Percentiles rank a stretch among this genome's conserved stretches.
Conservation (phyloP, 116 monocot genomes). For the Thalassia testudinum region DNA sequence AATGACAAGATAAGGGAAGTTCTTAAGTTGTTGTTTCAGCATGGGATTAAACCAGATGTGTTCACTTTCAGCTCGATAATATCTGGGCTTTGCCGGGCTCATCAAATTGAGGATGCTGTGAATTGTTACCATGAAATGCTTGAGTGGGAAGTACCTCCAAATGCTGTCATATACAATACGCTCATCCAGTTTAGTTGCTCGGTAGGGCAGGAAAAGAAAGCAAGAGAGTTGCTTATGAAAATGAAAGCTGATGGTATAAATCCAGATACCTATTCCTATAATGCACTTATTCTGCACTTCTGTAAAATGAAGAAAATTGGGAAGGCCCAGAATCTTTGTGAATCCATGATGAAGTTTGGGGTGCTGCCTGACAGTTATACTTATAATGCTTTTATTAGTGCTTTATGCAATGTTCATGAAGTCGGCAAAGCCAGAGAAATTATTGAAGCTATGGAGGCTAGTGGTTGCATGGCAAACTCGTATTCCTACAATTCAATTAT, state of each 20-base stretch:
- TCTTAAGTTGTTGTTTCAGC: conserved; percentile 61
- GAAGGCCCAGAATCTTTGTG: conserved; percentile 43
- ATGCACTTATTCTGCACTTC: conserved; percentile 54
- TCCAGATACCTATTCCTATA: conserved; percentile 73
- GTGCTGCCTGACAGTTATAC: conserved; percentile 59
- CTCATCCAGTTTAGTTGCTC: conserved; percentile 52
- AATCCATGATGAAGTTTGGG: conserved; percentile 73
- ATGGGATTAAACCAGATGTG: conserved; percentile 69
- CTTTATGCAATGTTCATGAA: conserved; percentile 35
- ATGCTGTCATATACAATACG: conserved; percentile 69
- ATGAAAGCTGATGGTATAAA: conserved; percentile 53
- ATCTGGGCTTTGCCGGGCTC: conserved; percentile 56
- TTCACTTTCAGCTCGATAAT: conserved; percentile 78
- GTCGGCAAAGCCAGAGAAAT: conserved; percentile 54
- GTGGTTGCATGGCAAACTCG: conserved; percentile 22
- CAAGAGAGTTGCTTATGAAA: conserved; percentile 42
- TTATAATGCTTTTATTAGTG: conserved; percentile 50
- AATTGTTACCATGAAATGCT: conserved; percentile 62
- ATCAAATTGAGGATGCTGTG: conserved; percentile 74
- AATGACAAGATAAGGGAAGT: conserved; percentile 30
- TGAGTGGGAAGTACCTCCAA: conserved; percentile 65
- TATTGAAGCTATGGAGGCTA: conserved; percentile 34
- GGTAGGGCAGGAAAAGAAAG: conserved; percentile 30
- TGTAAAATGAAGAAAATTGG: conserved; percentile 53
- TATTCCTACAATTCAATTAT: conserved; percentile 31